Percentiles rank a stretch among this genome's conserved stretches.
phyloP scores from a whole-genome alignment of 73 alveolate genomes.

The Diophrys sp. region DNA sequence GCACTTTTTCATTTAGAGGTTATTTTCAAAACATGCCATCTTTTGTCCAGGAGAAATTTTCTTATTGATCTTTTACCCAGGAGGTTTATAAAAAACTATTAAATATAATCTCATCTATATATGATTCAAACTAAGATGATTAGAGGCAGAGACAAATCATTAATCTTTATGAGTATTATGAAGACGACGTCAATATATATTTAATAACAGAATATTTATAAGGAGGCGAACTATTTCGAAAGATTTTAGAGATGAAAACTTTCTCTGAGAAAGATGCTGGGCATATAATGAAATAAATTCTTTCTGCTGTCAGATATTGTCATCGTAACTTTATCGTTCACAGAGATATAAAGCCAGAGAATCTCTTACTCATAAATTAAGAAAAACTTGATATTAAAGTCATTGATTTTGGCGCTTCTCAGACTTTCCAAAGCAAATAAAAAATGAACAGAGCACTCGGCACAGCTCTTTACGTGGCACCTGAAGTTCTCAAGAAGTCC shows the following conservation, averaged over 20 bases:
- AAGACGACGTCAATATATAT: constrained; percentile 79
- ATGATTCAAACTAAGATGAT: too few relatives aligned
- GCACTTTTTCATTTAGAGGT: too few relatives aligned
- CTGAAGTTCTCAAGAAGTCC: constrained; percentile 62
- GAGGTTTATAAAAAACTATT: too few relatives aligned
- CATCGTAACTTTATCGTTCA: constrained; percentile 81
- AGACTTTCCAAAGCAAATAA: constrained; percentile 8
- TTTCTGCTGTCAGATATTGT: constrained; percentile 86
- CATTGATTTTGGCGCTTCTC: constrained; percentile 85
- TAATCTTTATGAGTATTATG: constrained; percentile 84
- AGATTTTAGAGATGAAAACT: constrained; percentile 54
- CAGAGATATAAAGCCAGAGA: constrained; percentile 94
- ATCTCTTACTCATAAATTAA: constrained; percentile 74
- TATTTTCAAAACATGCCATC: too few relatives aligned
- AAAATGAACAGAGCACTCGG: constrained; percentile 52
- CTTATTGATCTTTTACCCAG: too few relatives aligned
- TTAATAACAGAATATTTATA: constrained; percentile 78
- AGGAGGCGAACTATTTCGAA: constrained; percentile 91
- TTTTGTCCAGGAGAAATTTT: too few relatives aligned
- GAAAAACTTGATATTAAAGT: constrained; percentile 71
- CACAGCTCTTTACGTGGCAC: constrained; percentile 72
- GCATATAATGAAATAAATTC: constrained; percentile 74
- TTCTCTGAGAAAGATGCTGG: constrained; percentile 87
- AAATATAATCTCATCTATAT: too few relatives aligned
- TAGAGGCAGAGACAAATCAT: too few relatives aligned